A percentile compares a stretch with the other conserved stretches of the same genome.
These are phyloP conservation scores for Corymbia maculata DNA, from an alignment of 345 rosid species.

Conservation along the genomic window DNA sequence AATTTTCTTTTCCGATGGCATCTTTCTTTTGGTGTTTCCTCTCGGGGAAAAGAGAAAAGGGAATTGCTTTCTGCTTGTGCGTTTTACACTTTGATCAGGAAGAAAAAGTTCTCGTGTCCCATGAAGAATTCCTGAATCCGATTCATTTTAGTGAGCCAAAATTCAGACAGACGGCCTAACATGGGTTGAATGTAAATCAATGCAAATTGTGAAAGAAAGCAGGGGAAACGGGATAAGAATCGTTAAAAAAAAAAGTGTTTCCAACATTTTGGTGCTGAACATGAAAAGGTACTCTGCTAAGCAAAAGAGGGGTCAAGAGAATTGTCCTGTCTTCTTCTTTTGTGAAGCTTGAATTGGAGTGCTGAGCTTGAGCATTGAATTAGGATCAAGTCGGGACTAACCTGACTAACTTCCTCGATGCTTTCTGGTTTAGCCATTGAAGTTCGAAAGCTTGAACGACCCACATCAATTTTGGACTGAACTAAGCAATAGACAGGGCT, in stretches of 20 bases:
- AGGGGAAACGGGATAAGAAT: not conserved
- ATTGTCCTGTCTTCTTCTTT: not conserved
- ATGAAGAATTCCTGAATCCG: not conserved
- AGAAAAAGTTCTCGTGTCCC: not conserved
- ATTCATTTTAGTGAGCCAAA: not conserved
- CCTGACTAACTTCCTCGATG: not conserved
- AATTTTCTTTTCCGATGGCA: not conserved
- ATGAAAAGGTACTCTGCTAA: not conserved
- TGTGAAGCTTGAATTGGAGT: not conserved
- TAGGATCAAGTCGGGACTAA: not conserved
- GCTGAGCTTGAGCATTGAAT: not conserved
- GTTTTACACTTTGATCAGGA: not conserved
- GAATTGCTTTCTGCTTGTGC: not conserved
- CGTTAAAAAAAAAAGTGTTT: not conserved
- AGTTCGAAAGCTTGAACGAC: not conserved
- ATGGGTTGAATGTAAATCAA: not conserved
- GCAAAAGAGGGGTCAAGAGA: not conserved
- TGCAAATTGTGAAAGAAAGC: not conserved
- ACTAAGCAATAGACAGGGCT: not conserved
- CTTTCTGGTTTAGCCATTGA: not conserved
- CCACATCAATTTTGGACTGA: not conserved
- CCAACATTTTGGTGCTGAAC: not conserved
- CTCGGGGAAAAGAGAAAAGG: not conserved
- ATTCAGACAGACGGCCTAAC: not conserved
- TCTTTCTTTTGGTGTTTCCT: not conserved